Conservation (phyloP, 1,284 basidiomycete genomes). For the Melampsora abietis-canadensis region DNA sequence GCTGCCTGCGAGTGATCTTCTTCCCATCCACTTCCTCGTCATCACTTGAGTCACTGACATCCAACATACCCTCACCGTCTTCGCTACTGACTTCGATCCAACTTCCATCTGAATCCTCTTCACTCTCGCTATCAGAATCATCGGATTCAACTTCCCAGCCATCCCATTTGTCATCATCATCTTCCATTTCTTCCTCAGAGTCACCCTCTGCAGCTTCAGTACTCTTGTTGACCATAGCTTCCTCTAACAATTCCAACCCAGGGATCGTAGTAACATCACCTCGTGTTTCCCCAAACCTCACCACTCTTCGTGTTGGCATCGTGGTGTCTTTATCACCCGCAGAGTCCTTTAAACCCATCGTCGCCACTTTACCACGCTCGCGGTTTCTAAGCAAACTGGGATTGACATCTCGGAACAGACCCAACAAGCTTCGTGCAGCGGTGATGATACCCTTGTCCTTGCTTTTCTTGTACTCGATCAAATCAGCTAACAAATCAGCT, state of each 20-base stretch:
- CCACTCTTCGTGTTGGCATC: constrained; percentile 37
- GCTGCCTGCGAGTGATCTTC: background rate
- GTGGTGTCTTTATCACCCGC: constrained; percentile 9
- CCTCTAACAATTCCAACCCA: constrained; percentile 78
- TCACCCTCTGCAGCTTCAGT: constrained; percentile 63
- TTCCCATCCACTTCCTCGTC: constrained; percentile 59
- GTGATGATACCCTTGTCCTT: constrained; percentile 89
- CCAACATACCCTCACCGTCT: constrained; percentile 61
- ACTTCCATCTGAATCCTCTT: constrained; percentile 60
- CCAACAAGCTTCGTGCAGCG: constrained; percentile 79
- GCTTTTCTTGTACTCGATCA: constrained; percentile 91
- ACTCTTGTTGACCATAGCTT: constrained; percentile 70
- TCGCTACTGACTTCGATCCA: constrained; percentile 85
- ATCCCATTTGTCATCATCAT: constrained; percentile 64
- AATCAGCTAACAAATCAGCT: constrained; percentile 83
- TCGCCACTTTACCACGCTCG: constrained; percentile 62
- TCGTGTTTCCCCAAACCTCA: constrained; percentile 58
- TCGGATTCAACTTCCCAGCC: constrained; percentile 83
- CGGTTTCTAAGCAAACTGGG: constrained; percentile 84
- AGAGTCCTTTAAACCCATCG: constrained; percentile 27
- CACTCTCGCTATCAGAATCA: constrained; percentile 55
- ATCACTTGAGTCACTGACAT: constrained; percentile 81
- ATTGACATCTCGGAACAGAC: constrained; percentile 94
- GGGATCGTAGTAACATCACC: constrained; percentile 75
- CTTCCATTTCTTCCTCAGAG: constrained; percentile 58